Conservation (phyloP, 176 grass and related monocot genomes). For the Raddia guianensis region DNA sequence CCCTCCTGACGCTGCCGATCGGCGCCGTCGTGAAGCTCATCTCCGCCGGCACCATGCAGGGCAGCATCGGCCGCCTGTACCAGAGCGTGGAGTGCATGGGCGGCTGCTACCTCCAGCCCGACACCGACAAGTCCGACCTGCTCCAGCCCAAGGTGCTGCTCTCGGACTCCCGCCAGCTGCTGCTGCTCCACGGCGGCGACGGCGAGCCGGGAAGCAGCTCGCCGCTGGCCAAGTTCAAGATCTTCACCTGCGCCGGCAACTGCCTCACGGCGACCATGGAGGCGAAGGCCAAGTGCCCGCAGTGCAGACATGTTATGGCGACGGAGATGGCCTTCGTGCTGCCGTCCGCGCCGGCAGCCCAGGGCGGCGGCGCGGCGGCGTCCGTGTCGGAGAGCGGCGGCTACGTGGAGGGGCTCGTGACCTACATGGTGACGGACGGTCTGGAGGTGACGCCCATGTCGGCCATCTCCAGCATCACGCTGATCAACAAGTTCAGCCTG, state of each 20-base stretch:
- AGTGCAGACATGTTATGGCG: constrained; percentile 36
- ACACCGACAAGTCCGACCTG: constrained; percentile 11
- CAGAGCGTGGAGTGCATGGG: constrained; percentile 42
- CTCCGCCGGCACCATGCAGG: constrained; percentile 34
- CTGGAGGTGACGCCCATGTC: constrained; percentile 65
- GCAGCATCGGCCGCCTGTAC: constrained; percentile 47
- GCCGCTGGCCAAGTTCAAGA: too few species aligned
- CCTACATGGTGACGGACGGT: constrained; percentile 59
- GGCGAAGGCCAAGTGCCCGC: constrained; percentile 5
- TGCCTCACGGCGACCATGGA: constrained; percentile 38
- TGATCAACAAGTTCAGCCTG: constrained; percentile 45
- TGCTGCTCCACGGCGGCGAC: constrained; percentile 33
- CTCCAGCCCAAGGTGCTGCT: constrained; percentile 38
- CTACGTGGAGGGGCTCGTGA: constrained; percentile 50
- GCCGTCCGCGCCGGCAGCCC: neutral
- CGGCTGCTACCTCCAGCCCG: constrained; percentile 23
- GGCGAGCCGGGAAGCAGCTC: too few species aligned
- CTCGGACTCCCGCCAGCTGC: constrained; percentile 30
- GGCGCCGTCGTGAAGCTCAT: constrained; percentile 49
- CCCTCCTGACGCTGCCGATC: constrained; percentile 39
- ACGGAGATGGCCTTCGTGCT: constrained; percentile 28
- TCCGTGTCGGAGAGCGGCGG: neutral
- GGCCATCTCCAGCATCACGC: constrained; percentile 50
- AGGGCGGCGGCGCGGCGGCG: neutral
- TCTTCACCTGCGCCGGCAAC: too few species aligned